Percentiles rank a stretch among this genome's conserved stretches.
Conservation (phyloP, 2,329 filamentous ascomycete species). For the Pseudocercospora fuligena region DNA sequence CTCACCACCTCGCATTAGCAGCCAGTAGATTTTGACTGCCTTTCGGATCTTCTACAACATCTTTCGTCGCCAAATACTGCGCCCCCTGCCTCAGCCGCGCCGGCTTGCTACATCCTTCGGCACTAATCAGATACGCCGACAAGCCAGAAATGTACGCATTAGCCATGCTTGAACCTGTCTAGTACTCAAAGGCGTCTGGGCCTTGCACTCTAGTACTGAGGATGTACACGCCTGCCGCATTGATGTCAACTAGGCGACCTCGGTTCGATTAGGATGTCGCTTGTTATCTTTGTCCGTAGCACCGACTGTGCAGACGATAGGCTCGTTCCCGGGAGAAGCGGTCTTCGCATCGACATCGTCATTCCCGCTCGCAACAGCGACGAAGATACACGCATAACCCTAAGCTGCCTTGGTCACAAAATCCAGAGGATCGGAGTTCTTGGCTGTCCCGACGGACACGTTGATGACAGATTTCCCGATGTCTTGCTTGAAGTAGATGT, state of each 20-base stretch:
- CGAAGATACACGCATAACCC: conserved; percentile 45
- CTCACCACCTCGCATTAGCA: background rate
- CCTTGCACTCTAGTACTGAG: conserved; percentile 53
- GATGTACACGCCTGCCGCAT: conserved; percentile 56
- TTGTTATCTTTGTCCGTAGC: conserved; percentile 38
- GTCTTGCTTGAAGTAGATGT: conserved; percentile 62
- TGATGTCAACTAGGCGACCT: conserved; percentile 44
- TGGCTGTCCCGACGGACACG: conserved; percentile 47
- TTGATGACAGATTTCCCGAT: conserved; percentile 60
- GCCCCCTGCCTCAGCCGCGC: conserved; percentile 1
- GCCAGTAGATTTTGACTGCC: conserved; percentile 11
- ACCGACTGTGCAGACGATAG: conserved; percentile 43
- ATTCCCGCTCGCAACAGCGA: conserved; percentile 45
- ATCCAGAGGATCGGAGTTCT: conserved; percentile 41
- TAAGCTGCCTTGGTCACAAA: conserved; percentile 36
- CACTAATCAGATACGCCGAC: conserved; percentile 25
- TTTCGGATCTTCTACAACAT: conserved; percentile 7
- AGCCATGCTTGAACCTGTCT: conserved; percentile 53
- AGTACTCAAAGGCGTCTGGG: conserved; percentile 50
- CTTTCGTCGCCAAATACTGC: conserved; percentile 5
- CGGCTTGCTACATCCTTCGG: background rate
- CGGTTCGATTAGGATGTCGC: conserved; percentile 46
- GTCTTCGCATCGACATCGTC: conserved; percentile 34
- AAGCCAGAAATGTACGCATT: conserved; percentile 25
- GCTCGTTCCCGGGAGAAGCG: conserved; percentile 42